Evolutionary conservation across 768 basidiomycete genomes (phyloP), one percentile per base, ranked within the genome.

Genomic region (Sistotremastrum niveocremeum): DNA sequence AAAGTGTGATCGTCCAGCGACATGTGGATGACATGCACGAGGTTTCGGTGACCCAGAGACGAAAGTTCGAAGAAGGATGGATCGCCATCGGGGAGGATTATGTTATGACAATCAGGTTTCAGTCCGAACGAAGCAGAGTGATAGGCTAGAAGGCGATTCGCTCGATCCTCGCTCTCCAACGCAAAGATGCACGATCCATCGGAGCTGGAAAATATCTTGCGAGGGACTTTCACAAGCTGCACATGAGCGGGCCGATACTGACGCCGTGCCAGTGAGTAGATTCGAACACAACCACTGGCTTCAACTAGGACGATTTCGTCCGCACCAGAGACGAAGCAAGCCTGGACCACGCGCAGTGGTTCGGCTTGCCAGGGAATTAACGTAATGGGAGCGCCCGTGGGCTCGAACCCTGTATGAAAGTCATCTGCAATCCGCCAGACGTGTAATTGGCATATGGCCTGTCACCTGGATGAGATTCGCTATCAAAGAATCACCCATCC

Each of bases 291-390:
- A 0, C 59, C 59, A 3, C 47, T 51, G 0, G 64, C 63, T 48
- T 79, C 77, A 4, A 77, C 59, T 0, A 79, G 54, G 0, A 73
- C 51, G 3, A 79, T 42, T 46, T 79, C 78, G 49, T 79, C 77
- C 31, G 54, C 66, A 4, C 73, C 72, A 41, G 58, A 58, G 2
- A 75, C 62, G 47, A 78, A 76, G 37, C 66, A 64, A 1, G 67
- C 61, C 10, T 61, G 60, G 2, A 41, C 47, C 8, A 77, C 62
- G 4, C 43, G 38, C 1, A 49, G 12, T 4, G 49, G 53, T 0
- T 53, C 46, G 7, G 52, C 44, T 49, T 74, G 76, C 74, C n/a
- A n/a, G n/a, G n/a, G n/a, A n/a, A n/a, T n/a, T n/a, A n/a, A n/a
- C n/a, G n/a, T n/a, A n/a, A n/a, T n/a, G n/a, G n/a, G n/a, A n/a